Evolutionary conservation across 495 filamentous ascomycete genomes (phyloP), one percentile per base, ranked within the genome.

Genomic region (Amphirosellinia nigrospora): DNA sequence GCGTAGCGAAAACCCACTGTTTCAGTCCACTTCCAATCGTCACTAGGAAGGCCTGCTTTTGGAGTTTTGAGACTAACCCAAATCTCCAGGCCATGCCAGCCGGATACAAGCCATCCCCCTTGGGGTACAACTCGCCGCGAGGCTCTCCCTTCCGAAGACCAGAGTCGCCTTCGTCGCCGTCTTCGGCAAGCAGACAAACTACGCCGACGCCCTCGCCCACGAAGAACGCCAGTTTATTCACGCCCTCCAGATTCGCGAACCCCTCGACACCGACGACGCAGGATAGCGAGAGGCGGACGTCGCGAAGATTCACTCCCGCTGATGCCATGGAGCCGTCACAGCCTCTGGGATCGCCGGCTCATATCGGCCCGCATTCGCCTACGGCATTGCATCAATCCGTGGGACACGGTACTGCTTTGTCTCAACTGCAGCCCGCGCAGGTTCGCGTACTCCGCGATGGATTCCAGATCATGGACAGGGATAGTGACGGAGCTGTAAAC

Each of bases 381-480:
- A 75, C 75, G 15, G 58, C 71, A 13, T 59, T 79, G 26, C 67
- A 77, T 3, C 68, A 77, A 15, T 73, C 73, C 3, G 62, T 71
- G 66, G 79, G 64, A n/a, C 66, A 75, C 56, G 82, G 81, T 36
- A 91, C 88, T 74, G 86, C 89, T 0, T 78, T 93, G 21, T 85
- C 87, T 0, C 89, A 89, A 64, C 72, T 94, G 53, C 86, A 90
- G 21, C 85, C 90, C 11, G 82, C 90, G 26, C 91, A 92, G 75
- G 85, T 93, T 7, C 83, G 90, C 62, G 89, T 91, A 67, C 87
- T 98, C 79, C 86, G 93, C 66, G 93, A 97, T 75, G 91, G 90
- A 0, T 98, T 97, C 79, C 90, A 93, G 78, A 91, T 96, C 59
- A 84, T 98, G 34, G 94, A 97, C 74, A 84, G 92, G 69, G 88